These are phyloP conservation scores for Ophiostoma populinum DNA, from an alignment of 2,329 filamentous ascomycete genomes.

Conservation along the genomic window DNA sequence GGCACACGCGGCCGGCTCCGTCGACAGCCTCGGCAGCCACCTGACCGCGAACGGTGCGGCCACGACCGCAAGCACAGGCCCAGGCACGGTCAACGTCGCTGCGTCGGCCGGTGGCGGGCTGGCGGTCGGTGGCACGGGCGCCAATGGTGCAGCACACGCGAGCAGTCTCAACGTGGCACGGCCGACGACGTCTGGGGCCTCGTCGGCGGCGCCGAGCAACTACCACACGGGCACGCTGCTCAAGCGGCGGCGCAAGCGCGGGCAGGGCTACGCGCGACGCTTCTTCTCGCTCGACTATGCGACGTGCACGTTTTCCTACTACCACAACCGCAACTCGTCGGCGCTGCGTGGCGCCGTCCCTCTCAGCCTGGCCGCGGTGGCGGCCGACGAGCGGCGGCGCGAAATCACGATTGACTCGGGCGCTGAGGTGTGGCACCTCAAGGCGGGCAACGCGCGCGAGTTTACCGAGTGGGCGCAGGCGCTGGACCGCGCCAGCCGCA, in stretches of 20 bases:
- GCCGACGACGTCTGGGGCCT: constrained; percentile 1
- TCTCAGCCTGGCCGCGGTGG: constrained; percentile 75
- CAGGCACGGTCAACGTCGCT: constrained; percentile 12
- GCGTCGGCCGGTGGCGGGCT: constrained; percentile 26
- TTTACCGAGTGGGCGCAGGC: constrained; percentile 79
- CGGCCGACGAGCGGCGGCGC: constrained; percentile 69
- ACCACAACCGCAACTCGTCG: constrained; percentile 84
- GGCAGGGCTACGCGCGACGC: constrained; percentile 78
- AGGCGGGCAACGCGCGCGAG: constrained; percentile 64
- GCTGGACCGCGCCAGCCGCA: constrained; percentile 63
- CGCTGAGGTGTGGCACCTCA: constrained; percentile 90
- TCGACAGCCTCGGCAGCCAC: constrained; percentile 44
- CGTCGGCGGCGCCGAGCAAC: constrained; percentile 22
- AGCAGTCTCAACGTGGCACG: not conserved
- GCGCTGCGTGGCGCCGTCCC: constrained; percentile 85
- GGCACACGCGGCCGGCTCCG: constrained; percentile 30
- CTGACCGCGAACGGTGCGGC: constrained; percentile 27
- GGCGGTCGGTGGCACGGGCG: constrained; percentile 12
- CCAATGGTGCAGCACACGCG: constrained; percentile 11
- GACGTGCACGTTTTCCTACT: constrained; percentile 89
- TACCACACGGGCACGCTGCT: constrained; percentile 74
- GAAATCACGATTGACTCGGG: constrained; percentile 96
- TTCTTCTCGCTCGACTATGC: constrained; percentile 96
- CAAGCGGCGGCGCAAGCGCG: constrained; percentile 83
- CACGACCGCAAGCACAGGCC: not conserved